Base-by-base conservation (phyloP, 2,329 filamentous ascomycete species). In the Ampelomyces quisqualis region DNA sequence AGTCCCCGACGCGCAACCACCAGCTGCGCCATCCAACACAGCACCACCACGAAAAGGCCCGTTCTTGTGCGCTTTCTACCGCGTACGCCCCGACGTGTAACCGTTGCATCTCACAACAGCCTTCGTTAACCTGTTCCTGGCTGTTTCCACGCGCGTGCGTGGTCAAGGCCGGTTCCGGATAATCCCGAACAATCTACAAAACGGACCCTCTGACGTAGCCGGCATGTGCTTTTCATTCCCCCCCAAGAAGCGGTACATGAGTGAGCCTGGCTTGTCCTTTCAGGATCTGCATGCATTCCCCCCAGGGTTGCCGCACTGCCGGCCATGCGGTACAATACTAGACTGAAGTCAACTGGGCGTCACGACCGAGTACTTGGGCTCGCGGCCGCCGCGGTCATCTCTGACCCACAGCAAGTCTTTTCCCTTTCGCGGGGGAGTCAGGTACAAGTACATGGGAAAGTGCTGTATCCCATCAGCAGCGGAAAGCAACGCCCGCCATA, bases 361-460 rank as follows among this genome's bases (percentile, higher is more conserved):
- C 40, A 41, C 33, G 38, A 36, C 47, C 55, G 43, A 34, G 33
- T 13, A 34, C 23, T 53, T 53, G 55, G 54, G 52, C 45, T 23
- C 39, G 38, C 42, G 35, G 34, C 20, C 17, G 36, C 39, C 35
- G 43, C 38, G 41, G 29, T 28, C 35, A 29, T 33, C 14, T 33
- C 31, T 33, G 31, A 33, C 31, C 31, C 13, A 30, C 27, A 22
- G 31, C 31, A 33, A 24, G 22, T 5, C 22, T 36, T n/a, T n/a
- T n/a, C n/a, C n/a, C n/a, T n/a, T n/a, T n/a, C n/a, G n/a, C n/a
- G n/a, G n/a, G n/a, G n/a, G n/a, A n/a, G n/a, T n/a, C n/a, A n/a
- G n/a, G n/a, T n/a, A n/a, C 29, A 36, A 15, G 18, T 10, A 21
- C 21, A 53, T 53, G 51, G 59, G 43, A 47, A 55, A 57, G 42